phyloP scores from a whole-genome alignment of 768 basidiomycete genomes.

The Suillus ampliporus region DNA sequence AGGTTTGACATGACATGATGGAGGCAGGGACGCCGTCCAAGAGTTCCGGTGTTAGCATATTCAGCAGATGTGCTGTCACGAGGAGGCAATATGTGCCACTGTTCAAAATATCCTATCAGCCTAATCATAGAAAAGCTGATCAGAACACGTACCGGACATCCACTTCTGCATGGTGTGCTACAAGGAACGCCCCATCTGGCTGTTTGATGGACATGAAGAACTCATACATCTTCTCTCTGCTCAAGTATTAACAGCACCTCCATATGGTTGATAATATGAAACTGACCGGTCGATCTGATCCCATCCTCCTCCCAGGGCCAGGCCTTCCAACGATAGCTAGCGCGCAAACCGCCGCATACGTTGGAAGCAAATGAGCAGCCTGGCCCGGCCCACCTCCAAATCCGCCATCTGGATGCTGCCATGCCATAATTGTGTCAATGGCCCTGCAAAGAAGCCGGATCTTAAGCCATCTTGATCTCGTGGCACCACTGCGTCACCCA shows the following conservation, averaged over 20 bases:
- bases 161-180: conserved; percentile 86
- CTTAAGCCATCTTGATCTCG: background rate
- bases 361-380: conserved; percentile 84
- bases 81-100: conserved; percentile 97
- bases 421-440: conserved; percentile 78
- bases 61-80: conserved; percentile 78
- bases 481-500: conserved; percentile 39
- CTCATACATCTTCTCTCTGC: conserved; percentile 75
- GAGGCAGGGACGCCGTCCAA: conserved; percentile 77
- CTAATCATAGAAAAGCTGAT: background rate
- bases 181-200: conserved; percentile 91
- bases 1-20: conserved; percentile 91
- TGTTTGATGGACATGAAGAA: conserved; percentile 95
- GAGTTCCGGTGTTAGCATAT: conserved; percentile 89
- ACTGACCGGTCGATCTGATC: conserved; percentile 81
- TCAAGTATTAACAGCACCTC: background rate
- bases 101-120: background rate
- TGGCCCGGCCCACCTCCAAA: conserved; percentile 94
- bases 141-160: conserved; percentile 77
- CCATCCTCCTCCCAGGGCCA: conserved; percentile 80
- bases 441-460: conserved; percentile 50
- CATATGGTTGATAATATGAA: no score
- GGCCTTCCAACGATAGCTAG: conserved; percentile 83
- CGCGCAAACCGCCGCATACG: conserved; percentile 86
- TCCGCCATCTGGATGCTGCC: conserved; percentile 87